Evolutionary conservation across 176 grass and related monocot genomes (phyloP), one percentile per base, ranked within the genome.

Genomic region (Calamus simplicifolius): DNA sequence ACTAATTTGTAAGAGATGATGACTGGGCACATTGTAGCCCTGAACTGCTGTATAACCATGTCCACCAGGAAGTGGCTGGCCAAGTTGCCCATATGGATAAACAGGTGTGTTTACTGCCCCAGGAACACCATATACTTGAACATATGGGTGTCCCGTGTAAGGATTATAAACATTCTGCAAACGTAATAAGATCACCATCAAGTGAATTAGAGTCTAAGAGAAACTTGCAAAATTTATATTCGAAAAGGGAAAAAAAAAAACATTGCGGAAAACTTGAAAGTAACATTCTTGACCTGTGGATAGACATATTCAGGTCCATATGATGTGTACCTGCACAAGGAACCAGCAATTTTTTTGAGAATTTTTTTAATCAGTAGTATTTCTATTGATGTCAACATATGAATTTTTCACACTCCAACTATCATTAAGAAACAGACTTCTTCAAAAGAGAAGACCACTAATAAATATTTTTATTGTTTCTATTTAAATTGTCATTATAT

Each of bases 131-230:
- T 89, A 80, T 25, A 83, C 68, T 58, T 77, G 76, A 66, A 89
- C 57, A 59, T 83, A 83, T 52, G 80, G 85, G 61, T 83, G 85
- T 70, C 76, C 80, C 62, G 79, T 73, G 72, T 83, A 89, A 58
- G 85, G 77, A 69, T 63, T 65, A 61, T 83, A 89, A n/a, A 70
- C 85, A 83, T 83, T 89, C 85, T 89, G 80, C 69, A 83, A 77
- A 73, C 66, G 64, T 83, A 82, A 80, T 61, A 80, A 66, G 35
- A 57, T 23, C 71, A 78, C 58, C 74, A 74, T 78, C 77, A 68
- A 86, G 69, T 28, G 59, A 73, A 49, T 75, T 18, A 59, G 26
- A 69, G 8, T 50, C 48, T 7, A 13, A 43, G 35, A 43, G 35
- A 43, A 43, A 43, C 8, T 29, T 23, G 16, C 16, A 54, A 31